phyloP scores from a whole-genome alignment of 805 yeast genomes.

The Metschnikowia continentalis region DNA sequence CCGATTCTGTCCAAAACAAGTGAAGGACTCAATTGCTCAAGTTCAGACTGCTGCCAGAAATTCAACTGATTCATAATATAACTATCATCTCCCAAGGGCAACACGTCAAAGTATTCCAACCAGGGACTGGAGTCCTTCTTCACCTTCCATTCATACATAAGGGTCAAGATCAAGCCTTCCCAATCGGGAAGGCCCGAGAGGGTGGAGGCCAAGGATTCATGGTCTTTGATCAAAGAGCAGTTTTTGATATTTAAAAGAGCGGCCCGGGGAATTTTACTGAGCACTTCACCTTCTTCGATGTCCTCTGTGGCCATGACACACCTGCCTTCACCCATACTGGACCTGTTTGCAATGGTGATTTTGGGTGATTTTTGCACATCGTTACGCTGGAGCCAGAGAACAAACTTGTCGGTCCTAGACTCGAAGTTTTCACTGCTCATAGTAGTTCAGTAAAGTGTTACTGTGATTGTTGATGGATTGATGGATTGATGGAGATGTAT shows the following conservation, averaged over 20 bases:
- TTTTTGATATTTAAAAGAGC: constrained; percentile 58
- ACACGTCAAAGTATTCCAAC: constrained; percentile 64
- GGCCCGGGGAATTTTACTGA: constrained; percentile 66
- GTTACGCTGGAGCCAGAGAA: constrained; percentile 24
- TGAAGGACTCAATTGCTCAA: constrained; percentile 61
- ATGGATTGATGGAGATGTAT: too few relatives aligned
- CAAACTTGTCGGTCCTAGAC: constrained; percentile 19
- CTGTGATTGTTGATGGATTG: not conserved
- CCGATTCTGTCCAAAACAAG: constrained; percentile 69
- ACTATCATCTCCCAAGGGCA: constrained; percentile 47
- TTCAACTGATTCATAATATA: constrained; percentile 59
- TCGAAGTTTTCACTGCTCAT: not conserved
- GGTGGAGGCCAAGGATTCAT: constrained; percentile 28
- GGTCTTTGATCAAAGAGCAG: constrained; percentile 38
- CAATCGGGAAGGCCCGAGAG: constrained; percentile 56
- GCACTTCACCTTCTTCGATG: constrained; percentile 55
- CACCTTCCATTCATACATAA: constrained; percentile 55
- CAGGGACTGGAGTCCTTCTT: constrained; percentile 51
- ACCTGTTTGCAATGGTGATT: constrained; percentile 56
- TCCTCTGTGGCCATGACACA: constrained; percentile 65
- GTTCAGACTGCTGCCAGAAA: constrained; percentile 72
- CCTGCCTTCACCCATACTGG: constrained; percentile 65
- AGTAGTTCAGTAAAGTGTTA: not conserved
- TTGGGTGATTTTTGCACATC: constrained; percentile 52
- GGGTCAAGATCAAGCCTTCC: constrained; percentile 69